These are phyloP conservation scores for Alnus glutinosa DNA, from an alignment of 306 rosid species.

Conservation along the genomic window DNA sequence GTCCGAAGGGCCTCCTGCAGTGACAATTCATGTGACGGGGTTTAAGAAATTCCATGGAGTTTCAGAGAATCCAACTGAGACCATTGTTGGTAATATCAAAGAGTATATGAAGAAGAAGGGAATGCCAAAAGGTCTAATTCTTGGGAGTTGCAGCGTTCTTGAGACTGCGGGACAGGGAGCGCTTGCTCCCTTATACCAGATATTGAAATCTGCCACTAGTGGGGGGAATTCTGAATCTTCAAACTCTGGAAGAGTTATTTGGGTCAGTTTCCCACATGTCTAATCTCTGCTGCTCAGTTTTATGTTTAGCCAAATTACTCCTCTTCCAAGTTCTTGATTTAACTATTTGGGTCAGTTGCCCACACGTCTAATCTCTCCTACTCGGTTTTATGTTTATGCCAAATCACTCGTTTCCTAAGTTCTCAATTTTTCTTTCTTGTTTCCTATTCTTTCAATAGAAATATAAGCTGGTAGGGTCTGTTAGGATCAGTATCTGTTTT, in stretches of 20 bases:
- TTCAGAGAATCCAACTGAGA: conserved; percentile 92
- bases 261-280: conserved; percentile 56
- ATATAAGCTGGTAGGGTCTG: neutral
- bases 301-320: neutral
- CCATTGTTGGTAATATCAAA: conserved; percentile 56
- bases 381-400: conserved; percentile 1
- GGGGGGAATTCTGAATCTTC: conserved; percentile 57
- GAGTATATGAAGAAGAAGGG: conserved; percentile 78
- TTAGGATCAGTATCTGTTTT: neutral
- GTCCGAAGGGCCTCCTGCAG: conserved; percentile 84
- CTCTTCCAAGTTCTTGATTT: neutral
- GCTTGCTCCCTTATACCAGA: conserved; percentile 50
- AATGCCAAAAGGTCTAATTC: conserved; percentile 68
- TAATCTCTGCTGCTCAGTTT: conserved; percentile 7
- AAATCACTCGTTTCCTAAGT: neutral
- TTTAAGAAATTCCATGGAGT: conserved; percentile 98
- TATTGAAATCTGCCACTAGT: conserved; percentile 59
- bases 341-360: no score
- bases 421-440: neutral
- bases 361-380: conserved; percentile 8
- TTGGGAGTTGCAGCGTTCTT: conserved; percentile 85
- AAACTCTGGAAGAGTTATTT: conserved; percentile 56
- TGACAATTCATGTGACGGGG: conserved; percentile 82
- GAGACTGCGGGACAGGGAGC: conserved; percentile 96
- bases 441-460: neutral